Conservation (phyloP, 1,284 basidiomycete species). For the Ustilago esculenta region DNA sequence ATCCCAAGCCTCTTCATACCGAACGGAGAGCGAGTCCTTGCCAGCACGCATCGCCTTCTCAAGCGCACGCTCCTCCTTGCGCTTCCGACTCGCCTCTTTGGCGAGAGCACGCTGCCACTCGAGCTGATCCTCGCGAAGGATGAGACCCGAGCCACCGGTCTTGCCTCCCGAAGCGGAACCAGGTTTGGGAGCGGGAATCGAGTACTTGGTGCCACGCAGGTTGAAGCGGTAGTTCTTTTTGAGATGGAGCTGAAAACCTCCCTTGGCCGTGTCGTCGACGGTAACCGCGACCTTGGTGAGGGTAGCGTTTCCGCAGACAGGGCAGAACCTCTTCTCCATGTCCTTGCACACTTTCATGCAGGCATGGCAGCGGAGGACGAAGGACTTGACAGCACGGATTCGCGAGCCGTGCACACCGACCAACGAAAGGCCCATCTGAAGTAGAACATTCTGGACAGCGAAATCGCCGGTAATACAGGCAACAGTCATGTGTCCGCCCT, state of each 20-base stretch:
- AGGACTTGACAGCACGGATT: constrained; percentile 91
- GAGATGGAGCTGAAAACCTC: constrained; percentile 59
- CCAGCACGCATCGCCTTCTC: constrained; percentile 52
- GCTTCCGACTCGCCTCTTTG: constrained; percentile 51
- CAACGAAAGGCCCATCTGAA: constrained; percentile 92
- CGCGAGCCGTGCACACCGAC: constrained; percentile 91
- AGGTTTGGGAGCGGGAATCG: constrained; percentile 89
- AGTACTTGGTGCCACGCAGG: constrained; percentile 88
- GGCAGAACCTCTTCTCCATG: constrained; percentile 92
- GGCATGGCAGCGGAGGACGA: constrained; percentile 95
- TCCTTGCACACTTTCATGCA: constrained; percentile 99
- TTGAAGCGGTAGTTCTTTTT: constrained; percentile 81
- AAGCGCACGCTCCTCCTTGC: constrained; percentile 55
- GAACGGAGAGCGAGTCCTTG: constrained; percentile 56
- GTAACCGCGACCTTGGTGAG: constrained; percentile 91
- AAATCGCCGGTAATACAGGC: constrained; percentile 89
- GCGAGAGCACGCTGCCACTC: constrained; percentile 64
- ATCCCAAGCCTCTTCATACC: constrained; percentile 65
- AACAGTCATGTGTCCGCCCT: constrained; percentile 70
- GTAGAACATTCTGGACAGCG: constrained; percentile 96
- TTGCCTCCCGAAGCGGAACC: constrained; percentile 70
- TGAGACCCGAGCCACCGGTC: constrained; percentile 51
- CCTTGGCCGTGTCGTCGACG: constrained; percentile 46
- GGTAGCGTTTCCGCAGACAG: constrained; percentile 93
- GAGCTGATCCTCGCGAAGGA: constrained; percentile 64